A percentile compares a stretch with the other conserved stretches of the same genome.
phyloP scores from a whole-genome alignment of 768 basidiomycete genomes.

The Lenzites betulinus region DNA sequence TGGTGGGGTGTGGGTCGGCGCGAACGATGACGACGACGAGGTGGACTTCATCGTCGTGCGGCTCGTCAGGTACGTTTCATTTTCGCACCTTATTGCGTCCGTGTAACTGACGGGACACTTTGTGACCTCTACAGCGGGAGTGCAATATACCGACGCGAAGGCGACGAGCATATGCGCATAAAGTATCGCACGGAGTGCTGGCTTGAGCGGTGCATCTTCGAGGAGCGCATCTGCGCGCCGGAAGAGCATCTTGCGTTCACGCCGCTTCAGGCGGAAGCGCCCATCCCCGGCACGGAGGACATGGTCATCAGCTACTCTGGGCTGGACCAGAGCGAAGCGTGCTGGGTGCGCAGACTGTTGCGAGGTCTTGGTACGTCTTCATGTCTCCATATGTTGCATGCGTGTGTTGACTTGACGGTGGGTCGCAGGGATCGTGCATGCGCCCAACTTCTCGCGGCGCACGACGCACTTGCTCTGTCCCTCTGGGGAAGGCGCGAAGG shows the following conservation, averaged over 20 bases:
- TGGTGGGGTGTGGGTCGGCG: conserved; percentile 53
- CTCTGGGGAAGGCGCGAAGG: conserved; percentile 68
- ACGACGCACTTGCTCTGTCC: conserved; percentile 86
- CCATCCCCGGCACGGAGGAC: conserved; percentile 57
- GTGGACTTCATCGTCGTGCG: conserved; percentile 71
- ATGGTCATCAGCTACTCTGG: conserved; percentile 74
- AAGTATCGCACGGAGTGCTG: conserved; percentile 91
- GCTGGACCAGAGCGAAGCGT: conserved; percentile 66
- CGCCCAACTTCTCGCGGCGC: conserved; percentile 60
- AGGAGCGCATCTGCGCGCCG: conserved; percentile 66
- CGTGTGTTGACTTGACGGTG: too few species aligned
- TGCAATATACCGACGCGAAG: conserved; percentile 61
- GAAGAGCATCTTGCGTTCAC: conserved; percentile 71
- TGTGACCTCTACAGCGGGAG: conserved; percentile 53
- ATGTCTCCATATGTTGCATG: neutral
- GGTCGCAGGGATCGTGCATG: conserved; percentile 52
- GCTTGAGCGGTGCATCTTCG: conserved; percentile 84
- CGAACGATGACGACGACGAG: conserved; percentile 42
- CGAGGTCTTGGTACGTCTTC: conserved; percentile 60
- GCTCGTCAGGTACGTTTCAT: conserved; percentile 60
- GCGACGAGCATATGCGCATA: conserved; percentile 42
- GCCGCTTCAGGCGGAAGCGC: conserved; percentile 61
- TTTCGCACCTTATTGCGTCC: neutral
- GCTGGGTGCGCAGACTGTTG: conserved; percentile 64
- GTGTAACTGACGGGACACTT: neutral